Base-by-base conservation (phyloP, 1,284 basidiomycete genomes). In the Pisolithus thermaeus region DNA sequence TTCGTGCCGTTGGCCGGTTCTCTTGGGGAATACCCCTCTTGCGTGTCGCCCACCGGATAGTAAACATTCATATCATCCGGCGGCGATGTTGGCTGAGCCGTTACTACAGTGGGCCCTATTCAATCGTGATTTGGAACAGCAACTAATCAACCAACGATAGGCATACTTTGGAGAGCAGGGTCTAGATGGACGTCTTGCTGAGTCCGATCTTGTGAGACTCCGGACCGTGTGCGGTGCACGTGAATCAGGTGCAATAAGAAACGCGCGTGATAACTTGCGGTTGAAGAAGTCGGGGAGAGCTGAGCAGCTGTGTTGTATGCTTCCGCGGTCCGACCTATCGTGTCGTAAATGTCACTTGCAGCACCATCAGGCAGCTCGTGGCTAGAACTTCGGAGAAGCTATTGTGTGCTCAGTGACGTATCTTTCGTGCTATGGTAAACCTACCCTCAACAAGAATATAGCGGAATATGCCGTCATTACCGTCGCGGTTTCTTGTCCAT, bases 401-500 rank as follows among this genome's bases (percentile, higher is more conserved):
- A 38, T 9, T 11, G 27, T 28, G 2, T 5, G 18, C 36, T 65
- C 45, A 69, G 43, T 22, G 40, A 30, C 3, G 42, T 35, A 39
- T 46, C 12, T 36, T 22, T 40, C 23, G 40, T 32, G 16, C 11
- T 32, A 52, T 30, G 52, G 35, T 50, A 30, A 50, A 60, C 70
- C 41, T 63, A 87, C 88, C 74, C 77, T 84, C 51, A 91, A 69
- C 50, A 91, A 68, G 63, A 88, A 84, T 38, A 91, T 81, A 20
- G 88, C 87, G 51, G 84, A 81, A 61, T 91, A 91, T 16, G 87
- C 89, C 14, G 85, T 86, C 88, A 91, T 91, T 43, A 87, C 79
- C 4, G 84, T 83, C 54, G 88, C 80, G 4, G 85, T 83, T 61
- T 91, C 89, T 70, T 91, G 89, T 8, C 84, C 79, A 59, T 91